Conservation (phyloP, 1,284 basidiomycete genomes). For the Cryptococcus maquisensis region DNA sequence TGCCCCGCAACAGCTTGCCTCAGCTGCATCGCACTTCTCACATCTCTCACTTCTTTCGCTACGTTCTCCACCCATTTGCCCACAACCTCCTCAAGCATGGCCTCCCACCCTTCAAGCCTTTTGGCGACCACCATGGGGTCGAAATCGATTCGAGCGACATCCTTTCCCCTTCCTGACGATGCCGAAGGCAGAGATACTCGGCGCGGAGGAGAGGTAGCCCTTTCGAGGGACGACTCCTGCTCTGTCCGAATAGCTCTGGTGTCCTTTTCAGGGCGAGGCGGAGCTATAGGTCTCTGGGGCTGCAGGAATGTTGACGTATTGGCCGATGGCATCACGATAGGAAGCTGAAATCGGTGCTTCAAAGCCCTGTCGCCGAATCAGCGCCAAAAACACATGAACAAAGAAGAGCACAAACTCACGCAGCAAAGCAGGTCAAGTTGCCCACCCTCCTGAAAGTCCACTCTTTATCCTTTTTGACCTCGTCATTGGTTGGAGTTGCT, state of each 20-base stretch:
- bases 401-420: conserved; percentile 32
- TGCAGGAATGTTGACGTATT: conserved; percentile 5
- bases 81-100: conserved; percentile 26
- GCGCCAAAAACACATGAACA: not conserved
- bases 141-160: conserved; percentile 28
- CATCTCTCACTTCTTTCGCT: conserved; percentile 21
- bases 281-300: conserved; percentile 7
- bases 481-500: conserved; percentile 7
- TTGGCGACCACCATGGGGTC: conserved; percentile 44
- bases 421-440: conserved; percentile 46
- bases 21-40: not conserved
- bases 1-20: not conserved
- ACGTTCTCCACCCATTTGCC: conserved; percentile 35
- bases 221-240: not conserved
- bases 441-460: conserved; percentile 47
- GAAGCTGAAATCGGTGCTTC: conserved; percentile 39
- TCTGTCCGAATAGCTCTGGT: not conserved
- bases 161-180: not conserved
- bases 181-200: not conserved
- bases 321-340: conserved; percentile 27
- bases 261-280: not conserved
- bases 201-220: not conserved
- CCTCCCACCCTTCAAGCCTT: conserved; percentile 34
- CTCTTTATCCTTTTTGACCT: conserved; percentile 18
- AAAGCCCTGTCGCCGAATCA: conserved; percentile 30